phyloP scores from a whole-genome alignment of 2,329 filamentous ascomycete genomes.

The Pseudocercospora ulei region DNA sequence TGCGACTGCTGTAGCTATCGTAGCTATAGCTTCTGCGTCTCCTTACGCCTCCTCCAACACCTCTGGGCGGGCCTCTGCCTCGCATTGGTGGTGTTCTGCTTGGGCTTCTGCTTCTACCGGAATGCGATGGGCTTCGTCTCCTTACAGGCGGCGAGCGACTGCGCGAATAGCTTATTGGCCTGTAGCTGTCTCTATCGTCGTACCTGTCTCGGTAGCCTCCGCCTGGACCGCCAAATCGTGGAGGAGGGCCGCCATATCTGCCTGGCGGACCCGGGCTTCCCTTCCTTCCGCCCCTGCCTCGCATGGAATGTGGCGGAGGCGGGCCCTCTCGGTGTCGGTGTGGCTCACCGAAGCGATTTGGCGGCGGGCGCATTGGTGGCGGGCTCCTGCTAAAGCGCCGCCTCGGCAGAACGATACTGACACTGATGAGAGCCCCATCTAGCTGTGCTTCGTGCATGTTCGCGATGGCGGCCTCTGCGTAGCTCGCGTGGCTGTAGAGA shows the following conservation, averaged over 20 bases:
- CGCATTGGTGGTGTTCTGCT: constrained; percentile 20
- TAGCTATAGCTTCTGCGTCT: constrained; percentile 20
- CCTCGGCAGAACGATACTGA: constrained; percentile 77
- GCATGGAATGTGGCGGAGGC: constrained; percentile 25
- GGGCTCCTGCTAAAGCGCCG: constrained; percentile 74
- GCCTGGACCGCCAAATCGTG: constrained; percentile 24
- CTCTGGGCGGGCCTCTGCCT: constrained; percentile 26
- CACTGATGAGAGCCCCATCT: constrained; percentile 71
- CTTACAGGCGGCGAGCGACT: constrained; percentile 18
- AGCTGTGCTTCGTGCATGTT: constrained; percentile 94
- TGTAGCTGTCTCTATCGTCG: constrained; percentile 27
- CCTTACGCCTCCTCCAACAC: constrained; percentile 14
- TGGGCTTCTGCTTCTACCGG: constrained; percentile 33
- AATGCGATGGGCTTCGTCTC: constrained; percentile 33
- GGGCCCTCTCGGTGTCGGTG: constrained; percentile 30
- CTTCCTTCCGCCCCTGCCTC: constrained; percentile 22
- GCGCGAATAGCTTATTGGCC: constrained; percentile 24
- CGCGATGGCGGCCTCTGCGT: constrained; percentile 70
- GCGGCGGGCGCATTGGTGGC: constrained; percentile 57
- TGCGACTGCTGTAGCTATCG: constrained; percentile 21
- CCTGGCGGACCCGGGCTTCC: constrained; percentile 24
- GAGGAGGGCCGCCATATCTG: constrained; percentile 20
- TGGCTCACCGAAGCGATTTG: constrained; percentile 40
- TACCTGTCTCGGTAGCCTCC: constrained; percentile 29
- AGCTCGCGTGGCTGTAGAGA: constrained; percentile 63